Evolutionary conservation across 371 early-diverging fungal genomes (phyloP).

Genomic region (Syncephalastrum racemosum): DNA sequence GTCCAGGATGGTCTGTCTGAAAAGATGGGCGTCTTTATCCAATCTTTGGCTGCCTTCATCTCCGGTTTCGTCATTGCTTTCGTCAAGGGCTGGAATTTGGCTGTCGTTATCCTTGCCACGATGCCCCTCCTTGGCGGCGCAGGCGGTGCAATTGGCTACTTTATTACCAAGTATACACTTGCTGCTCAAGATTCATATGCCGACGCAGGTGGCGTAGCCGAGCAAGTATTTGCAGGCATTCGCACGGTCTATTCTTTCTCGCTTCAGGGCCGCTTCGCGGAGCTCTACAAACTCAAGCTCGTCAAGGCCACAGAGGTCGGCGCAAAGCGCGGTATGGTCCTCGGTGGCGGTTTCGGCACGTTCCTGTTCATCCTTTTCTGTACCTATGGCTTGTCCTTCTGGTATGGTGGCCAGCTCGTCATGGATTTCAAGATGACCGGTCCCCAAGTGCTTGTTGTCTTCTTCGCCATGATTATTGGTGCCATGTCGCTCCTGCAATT

Average conservation of each 20-base stretch:
- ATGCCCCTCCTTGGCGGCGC: slow-evolving; percentile 61
- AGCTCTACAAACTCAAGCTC: slow-evolving; percentile 59
- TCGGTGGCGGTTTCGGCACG: slow-evolving; percentile 60
- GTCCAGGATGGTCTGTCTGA: slow-evolving; percentile 88
- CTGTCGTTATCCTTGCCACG: slow-evolving; percentile 71
- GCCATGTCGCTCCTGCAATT: slow-evolving; percentile 35
- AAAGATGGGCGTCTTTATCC: slow-evolving; percentile 76
- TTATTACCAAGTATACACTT: slow-evolving; percentile 54
- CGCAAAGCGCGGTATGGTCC: slow-evolving; percentile 48
- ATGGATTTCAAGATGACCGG: slow-evolving; percentile 45
- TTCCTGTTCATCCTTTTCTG: slow-evolving; percentile 67
- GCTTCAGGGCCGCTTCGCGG: slow-evolving; percentile 68
- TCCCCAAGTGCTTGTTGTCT: slow-evolving; percentile 58
- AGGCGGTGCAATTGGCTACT: slow-evolving; percentile 66
- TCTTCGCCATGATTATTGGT: slow-evolving; percentile 68
- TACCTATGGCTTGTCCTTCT: slow-evolving; percentile 77
- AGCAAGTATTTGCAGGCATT: slow-evolving; percentile 79
- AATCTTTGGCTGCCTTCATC: slow-evolving; percentile 74
- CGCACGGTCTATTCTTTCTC: slow-evolving; percentile 89
- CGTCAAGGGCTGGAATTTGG: slow-evolving; percentile 81
- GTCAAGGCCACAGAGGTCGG: slow-evolving; percentile 57
- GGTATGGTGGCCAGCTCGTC: slow-evolving; percentile 70
- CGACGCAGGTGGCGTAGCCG: slow-evolving; percentile 48
- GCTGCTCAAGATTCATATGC: slow-evolving; percentile 42
- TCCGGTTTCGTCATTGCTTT: slow-evolving; percentile 89